Conservation (phyloP, 1,139 yeast species). For the Yamadazyma dendronema region DNA sequence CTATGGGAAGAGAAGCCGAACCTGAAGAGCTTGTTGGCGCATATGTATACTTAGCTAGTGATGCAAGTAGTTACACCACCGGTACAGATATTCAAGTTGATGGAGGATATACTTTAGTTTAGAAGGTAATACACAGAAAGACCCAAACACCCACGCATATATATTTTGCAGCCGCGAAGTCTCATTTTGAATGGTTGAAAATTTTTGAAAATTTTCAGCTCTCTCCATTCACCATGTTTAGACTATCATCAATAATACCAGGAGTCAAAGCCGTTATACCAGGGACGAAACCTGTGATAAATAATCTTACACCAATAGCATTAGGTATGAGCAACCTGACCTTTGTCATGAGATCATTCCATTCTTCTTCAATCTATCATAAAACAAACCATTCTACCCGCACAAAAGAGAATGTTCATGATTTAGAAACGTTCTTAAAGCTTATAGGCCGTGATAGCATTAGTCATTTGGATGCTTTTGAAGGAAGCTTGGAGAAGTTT, state of each 20-base stretch:
- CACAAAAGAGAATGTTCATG: conserved; percentile 61
- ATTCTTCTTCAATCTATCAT: conserved; percentile 15
- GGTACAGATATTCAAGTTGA: conserved; percentile 48
- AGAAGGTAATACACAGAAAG: background rate
- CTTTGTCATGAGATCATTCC: conserved; percentile 10
- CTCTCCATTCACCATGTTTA: conserved; percentile 7
- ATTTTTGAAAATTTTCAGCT: conserved; percentile 6
- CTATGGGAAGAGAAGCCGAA: conserved; percentile 40
- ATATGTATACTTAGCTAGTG: conserved; percentile 39
- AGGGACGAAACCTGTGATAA: background rate
- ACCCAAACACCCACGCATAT: background rate
- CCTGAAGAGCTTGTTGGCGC: conserved; percentile 45
- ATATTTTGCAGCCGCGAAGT: background rate
- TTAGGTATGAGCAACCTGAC: background rate
- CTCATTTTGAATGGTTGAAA: conserved; percentile 2
- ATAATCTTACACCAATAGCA: too few relatives aligned
- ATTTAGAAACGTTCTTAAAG: conserved; percentile 66
- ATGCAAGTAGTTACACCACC: conserved; percentile 41
- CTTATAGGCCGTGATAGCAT: conserved; percentile 73
- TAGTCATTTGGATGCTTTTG: conserved; percentile 72
- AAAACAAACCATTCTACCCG: conserved; percentile 40
- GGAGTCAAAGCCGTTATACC: background rate
- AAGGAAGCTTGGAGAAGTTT: conserved; percentile 67
- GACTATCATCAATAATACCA: conserved; percentile 8
- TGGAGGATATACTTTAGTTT: conserved; percentile 41